Evolutionary conservation across 768 basidiomycete species (phyloP), one percentile per base, ranked within the genome.

Genomic region (Cystofilobasidium ferigula): DNA sequence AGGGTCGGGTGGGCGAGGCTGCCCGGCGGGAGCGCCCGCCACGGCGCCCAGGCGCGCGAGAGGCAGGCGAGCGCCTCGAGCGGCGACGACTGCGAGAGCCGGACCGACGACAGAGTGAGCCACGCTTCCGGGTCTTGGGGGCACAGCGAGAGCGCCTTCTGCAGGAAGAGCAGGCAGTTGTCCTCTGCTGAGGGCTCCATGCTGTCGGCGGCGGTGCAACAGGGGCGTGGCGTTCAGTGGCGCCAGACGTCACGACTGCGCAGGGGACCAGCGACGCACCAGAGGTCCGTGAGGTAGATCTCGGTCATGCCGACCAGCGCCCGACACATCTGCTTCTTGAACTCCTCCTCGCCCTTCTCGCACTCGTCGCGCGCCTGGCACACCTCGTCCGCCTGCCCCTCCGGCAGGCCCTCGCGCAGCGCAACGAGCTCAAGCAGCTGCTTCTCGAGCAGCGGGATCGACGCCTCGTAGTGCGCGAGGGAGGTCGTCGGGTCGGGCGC

Each of bases 251-350:
- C n/a, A n/a, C n/a, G n/a, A 62, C 9, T 8, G 38, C 4, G n/a
- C 6, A 45, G 40, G 42, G 1, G 7, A 24, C 22, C 18, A 40
- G n/a, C 28, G 26, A 68, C 61, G 45, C 47, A 68, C 67, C 67
- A 68, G 12, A 68, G 57, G 57, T 68, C 67, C 20, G 67, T 68
- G n/a, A 68, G 43, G 34, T 68, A 68, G 30, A 68, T 61, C 67
- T 68, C 67, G 14, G 67, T 68, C 67, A 68, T 68, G 7, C 61
- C 67, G 2, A 68, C 67, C 16, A 63, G 34, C 7, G 67, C 67
- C 3, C 56, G 26, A 42, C 35, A 38, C 54, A 68, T 68, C 42
- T 62, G 67, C 45, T 48, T 38, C 60, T 42, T 61, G 20, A 67
- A 12, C 53, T 61, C 61, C 24, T 57, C 36, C 54, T 67, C 65